Evolutionary conservation across 495 filamentous ascomycete species (phyloP).

Genomic region (Penicillium taxi): DNA sequence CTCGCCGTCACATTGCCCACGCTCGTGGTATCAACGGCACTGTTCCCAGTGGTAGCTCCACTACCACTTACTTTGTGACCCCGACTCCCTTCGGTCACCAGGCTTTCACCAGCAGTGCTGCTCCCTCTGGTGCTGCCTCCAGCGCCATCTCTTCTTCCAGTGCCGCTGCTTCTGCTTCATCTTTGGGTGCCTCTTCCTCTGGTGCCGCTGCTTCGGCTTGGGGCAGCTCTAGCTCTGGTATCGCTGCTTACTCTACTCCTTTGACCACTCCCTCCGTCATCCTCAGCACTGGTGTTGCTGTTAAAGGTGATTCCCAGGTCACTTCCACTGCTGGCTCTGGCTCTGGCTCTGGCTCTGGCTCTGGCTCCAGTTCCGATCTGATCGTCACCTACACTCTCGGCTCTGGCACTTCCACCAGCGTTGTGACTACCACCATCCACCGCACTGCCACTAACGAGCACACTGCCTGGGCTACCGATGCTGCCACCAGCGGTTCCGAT

Average conservation of each 20-base stretch:
- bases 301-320: not conserved
- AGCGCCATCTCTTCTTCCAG: not conserved
- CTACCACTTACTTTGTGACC: conserved; percentile 10
- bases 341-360: conserved; percentile 9
- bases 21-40: conserved; percentile 11
- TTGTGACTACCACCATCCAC: conserved; percentile 51
- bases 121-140: conserved; percentile 7
- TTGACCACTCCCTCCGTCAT: conserved; percentile 4
- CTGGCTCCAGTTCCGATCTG: conserved; percentile 25
- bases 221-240: conserved; percentile 3
- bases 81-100: conserved; percentile 4
- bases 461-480: conserved; percentile 28
- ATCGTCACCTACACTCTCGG: conserved; percentile 55
- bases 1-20: conserved; percentile 27
- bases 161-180: not conserved
- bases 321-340: conserved; percentile 6
- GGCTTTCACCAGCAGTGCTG: no score
- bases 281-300: conserved; percentile 5
- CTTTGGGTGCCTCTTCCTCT: not conserved
- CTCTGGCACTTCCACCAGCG: conserved; percentile 43
- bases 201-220: conserved; percentile 3
- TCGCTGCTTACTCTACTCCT: conserved; percentile 3
- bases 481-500: not conserved
- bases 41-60: conserved; percentile 5
- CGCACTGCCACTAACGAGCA: conserved; percentile 34